Base-by-base conservation (phyloP, 768 basidiomycete genomes). In the Russula foetens region DNA sequence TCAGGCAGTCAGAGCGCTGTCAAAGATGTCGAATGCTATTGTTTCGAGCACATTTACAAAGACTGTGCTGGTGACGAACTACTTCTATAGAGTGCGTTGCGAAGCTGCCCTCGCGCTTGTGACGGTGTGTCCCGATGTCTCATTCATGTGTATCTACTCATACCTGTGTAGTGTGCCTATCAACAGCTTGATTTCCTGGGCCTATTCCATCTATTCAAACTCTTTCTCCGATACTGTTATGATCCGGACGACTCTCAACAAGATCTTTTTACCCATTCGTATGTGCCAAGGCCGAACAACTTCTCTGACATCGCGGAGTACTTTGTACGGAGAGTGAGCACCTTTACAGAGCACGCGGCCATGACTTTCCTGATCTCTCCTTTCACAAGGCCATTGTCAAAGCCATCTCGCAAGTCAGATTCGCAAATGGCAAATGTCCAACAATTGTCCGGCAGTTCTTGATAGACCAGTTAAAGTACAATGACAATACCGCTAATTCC, bases 241-340 rank as follows among this genome's bases (percentile, higher is more conserved):
- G 90, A 94, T 23, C 89, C 91, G 0, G 85, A 90, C 69, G 89
- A 92, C 63, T 73, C 78, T 19, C 85, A 82, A 61, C 88, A 90
- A 69, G 90, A 94, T 69, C 77, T 94, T 7, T 95, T 96, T 71
- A 78, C 77, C 7, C 90, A 93, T 70, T 88, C 84, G 43, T 94
- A 90, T 71, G 90, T 95, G n/a, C 95, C 95, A 1, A 86, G 90
- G 66, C 92, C 95, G 17, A 98, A 98, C 69, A 88, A 97, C 67
- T 98, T 98, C 71, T 83, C 86, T 58, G 92, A 97, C 66, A 75
- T 97, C 31, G 75, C 92, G 0, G 92, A 97, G 66, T 98, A 98
- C 71, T 95, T 97, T 67, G 89, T 98, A 28, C 88, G 91, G 66
- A 96, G 96, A 83, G 96, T 90, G 61, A 56, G 79, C 69, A 44